Base-by-base conservation (phyloP, 805 yeast genomes). In the Starmerella bacillaris region DNA sequence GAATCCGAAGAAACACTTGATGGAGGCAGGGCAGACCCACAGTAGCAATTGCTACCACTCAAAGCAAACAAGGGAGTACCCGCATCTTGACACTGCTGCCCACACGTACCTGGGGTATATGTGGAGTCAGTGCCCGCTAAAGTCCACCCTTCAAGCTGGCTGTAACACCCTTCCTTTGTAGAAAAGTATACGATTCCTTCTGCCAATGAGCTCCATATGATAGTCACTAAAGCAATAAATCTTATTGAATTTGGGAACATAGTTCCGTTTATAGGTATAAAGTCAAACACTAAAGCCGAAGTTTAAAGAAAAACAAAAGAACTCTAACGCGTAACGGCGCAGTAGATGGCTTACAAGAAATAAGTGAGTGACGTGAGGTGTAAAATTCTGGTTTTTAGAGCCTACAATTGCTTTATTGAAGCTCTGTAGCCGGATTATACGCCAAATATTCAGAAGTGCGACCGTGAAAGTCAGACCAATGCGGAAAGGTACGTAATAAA, bases 1-100 rank as follows among this genome's bases (percentile, higher is more conserved):
- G 54, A 49, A 12, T 8, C n/a, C 18, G 56, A 21, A 3, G 46
- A 39, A 8, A 50, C 43, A 33, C 40, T 36, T 3, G 70, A 62
- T 3, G 61, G 49, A 7, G 67, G 59, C 2, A 54, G 38, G 1
- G 57, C 41, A 46, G 64, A 57, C 19, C 86, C 86, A 54, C 92
- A 78, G 48, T 66, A 76, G 53, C 92, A 78, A 15, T 54, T 52
- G 18, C 60, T 47, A 6, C 82, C 54, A 9, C 63, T 51, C 22
- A 70, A 33, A 3, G 76, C 83, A 28, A 65, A 66, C 15, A 64
- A 60, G 16, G 59, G 55, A 47, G 55, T 58, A 6, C 65, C 65
- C 35, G 50, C 37, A n/a, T 43, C 49, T 4, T 55, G 45, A 55
- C 94, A 75, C 17, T 7, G 18, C 16, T 32, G 27, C 9, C 45